Conservation (phyloP, 129 eudicot genomes). For the Heracleum sosnowskyi region DNA sequence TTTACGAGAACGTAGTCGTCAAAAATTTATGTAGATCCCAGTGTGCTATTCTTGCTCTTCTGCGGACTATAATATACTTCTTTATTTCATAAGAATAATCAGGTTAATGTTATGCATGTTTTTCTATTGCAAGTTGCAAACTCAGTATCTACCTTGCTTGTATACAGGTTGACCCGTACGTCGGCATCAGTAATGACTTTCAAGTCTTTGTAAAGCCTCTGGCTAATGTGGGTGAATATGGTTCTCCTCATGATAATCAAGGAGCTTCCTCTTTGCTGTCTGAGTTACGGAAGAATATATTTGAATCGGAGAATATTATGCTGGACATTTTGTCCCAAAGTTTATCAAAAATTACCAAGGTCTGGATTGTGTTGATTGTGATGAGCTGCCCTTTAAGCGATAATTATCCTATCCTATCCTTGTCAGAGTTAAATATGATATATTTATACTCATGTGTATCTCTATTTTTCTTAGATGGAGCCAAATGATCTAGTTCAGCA, state of each 20-base stretch:
- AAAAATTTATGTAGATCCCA: background rate
- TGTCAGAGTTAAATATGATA: background rate
- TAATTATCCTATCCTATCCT: background rate
- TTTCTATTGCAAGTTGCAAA: background rate
- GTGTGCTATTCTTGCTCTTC: background rate
- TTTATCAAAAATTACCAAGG: conserved; percentile 53
- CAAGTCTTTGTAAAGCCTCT: conserved; percentile 75
- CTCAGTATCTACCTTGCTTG: background rate
- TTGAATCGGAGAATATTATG: conserved; percentile 40
- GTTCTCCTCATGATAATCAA: conserved; percentile 56
- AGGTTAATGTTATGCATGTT: background rate
- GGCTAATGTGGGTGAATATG: conserved; percentile 46
- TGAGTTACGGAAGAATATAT: conserved; percentile 43
- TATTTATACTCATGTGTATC: background rate
- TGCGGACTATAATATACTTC: background rate
- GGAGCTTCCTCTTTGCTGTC: conserved; percentile 40
- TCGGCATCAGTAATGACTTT: conserved; percentile 70
- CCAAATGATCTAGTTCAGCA: conserved; percentile 53
- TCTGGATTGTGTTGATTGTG: conserved; percentile 14
- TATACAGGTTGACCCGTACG: conserved; percentile 65
- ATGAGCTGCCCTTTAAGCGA: background rate
- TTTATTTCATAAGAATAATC: background rate
- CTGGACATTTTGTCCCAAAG: conserved; percentile 47
- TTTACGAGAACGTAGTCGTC: background rate
- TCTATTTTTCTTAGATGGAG: conserved; percentile 39